Evolutionary conservation across 805 yeast genomes (phyloP), one percentile per base, ranked within the genome.

Genomic region (Phaffomyces antillensis): DNA sequence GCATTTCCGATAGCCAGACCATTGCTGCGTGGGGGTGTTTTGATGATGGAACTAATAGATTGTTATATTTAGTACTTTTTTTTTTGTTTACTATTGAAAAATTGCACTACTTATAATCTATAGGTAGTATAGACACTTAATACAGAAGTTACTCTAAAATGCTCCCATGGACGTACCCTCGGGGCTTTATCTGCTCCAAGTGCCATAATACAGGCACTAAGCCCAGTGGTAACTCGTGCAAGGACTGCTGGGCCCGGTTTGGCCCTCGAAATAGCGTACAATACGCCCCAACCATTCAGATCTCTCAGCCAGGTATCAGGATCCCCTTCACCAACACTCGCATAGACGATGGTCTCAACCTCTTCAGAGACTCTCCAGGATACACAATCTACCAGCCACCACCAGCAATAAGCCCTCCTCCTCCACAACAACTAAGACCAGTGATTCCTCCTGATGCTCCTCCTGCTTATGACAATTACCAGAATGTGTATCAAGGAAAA

Each of bases 1-100:
- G 90, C 52, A 78, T 65, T 55, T 83, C 87, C n/a, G 86, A 76
- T 45, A 83, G 71, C 90, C 90, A 83, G 66, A 83, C 74, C 77
- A 51, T 51, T 28, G 18, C 15, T 30, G 16, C 16, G 20, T 20
- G 20, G 8, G n/a, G 24, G 20, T 26, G 20, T 15, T 25, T 31
- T 16, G 20, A 12, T 23, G 12, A 12, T 10, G 12, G 28, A 26
- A 2, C 9, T 2, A 26, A 26, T 10, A 2, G 3, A 26, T 26
- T 26, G 28, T 10, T 28, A 11, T 28, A 3, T 28, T 11, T 11
- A 11, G 3, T 7, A 10, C 2, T 8, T 10, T 26, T 26, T 10
- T 10, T 26, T 7, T 26, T 26, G n/a, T n/a, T n/a, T n/a, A n/a
- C n/a, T 26, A 26, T 9, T n/a, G n/a, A n/a, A n/a, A n/a, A n/a